Percentiles rank a stretch among this genome's conserved stretches.
Conservation (phyloP, 148 eudicot species). For the Cornus florida region DNA sequence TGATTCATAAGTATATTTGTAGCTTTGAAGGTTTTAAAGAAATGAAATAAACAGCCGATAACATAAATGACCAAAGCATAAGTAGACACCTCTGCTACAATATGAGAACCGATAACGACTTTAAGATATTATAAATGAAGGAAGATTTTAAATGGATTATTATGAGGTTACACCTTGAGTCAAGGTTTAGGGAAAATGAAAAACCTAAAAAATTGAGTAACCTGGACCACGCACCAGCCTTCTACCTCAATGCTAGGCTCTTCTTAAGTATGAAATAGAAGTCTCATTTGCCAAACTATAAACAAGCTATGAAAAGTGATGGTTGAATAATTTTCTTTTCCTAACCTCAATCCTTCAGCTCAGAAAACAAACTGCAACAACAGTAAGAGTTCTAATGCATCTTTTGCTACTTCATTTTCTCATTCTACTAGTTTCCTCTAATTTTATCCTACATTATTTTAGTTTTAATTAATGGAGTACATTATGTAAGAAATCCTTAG, state of each 20-base stretch:
- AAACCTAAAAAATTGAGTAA: too few species aligned
- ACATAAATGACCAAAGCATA: not conserved
- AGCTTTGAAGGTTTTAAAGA: not conserved
- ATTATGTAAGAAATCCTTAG: not conserved
- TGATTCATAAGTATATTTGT: not conserved
- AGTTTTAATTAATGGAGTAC: not conserved
- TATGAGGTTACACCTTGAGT: too few species aligned
- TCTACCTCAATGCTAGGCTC: too few species aligned
- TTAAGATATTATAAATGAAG: too few species aligned
- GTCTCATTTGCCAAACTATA: too few species aligned
- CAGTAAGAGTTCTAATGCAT: not conserved
- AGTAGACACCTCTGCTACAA: too few species aligned
- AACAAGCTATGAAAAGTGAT: not conserved
- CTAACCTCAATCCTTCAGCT: not conserved
- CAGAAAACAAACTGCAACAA: not conserved
- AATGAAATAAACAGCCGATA: not conserved
- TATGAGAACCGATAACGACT: too few species aligned
- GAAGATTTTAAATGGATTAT: too few species aligned
- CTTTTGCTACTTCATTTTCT: not conserved
- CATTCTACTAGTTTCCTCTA: not conserved
- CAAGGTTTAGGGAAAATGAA: too few species aligned
- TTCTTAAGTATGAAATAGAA: too few species aligned
- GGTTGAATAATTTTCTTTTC: not conserved
- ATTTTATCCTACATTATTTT: too few species aligned
- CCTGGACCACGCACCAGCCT: too few species aligned